These are phyloP conservation scores for Chara braunii DNA, from an alignment of 139 green algal genomes.

Conservation along the genomic window DNA sequence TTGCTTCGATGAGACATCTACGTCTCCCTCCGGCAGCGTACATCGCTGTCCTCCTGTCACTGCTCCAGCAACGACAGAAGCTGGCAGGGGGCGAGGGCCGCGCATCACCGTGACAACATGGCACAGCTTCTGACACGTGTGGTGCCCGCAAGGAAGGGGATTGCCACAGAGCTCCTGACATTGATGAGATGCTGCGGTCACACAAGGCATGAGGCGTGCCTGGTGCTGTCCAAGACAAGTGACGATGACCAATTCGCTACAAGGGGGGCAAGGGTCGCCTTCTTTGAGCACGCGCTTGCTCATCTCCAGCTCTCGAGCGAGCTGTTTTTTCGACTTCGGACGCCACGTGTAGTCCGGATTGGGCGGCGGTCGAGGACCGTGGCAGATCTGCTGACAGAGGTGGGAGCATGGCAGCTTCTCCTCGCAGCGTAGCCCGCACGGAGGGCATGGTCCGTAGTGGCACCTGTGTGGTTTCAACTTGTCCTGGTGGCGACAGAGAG, in stretches of 20 bases:
- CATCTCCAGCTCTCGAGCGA: no score
- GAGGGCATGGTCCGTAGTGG: slow-evolving; percentile 72
- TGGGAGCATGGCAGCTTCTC: slow-evolving; percentile 56
- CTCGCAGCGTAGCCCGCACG: slow-evolving; percentile 56
- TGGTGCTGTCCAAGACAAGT: not conserved
- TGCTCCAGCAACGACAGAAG: not conserved
- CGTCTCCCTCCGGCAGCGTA: not conserved
- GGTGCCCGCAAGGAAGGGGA: slow-evolving; percentile 31
- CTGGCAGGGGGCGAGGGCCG: not conserved
- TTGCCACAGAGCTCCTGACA: slow-evolving; percentile 34
- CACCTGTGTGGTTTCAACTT: slow-evolving; percentile 53
- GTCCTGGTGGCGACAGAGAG: slow-evolving; percentile 10
- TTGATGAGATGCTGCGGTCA: not conserved
- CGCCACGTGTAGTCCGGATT: slow-evolving; percentile 25
- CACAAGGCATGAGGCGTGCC: not conserved
- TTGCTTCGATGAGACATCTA: slow-evolving; percentile 4
- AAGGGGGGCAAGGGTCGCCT: slow-evolving; percentile 15
- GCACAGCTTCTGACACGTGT: slow-evolving; percentile 19
- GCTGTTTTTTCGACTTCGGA: no score
- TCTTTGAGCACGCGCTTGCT: slow-evolving; percentile 6
- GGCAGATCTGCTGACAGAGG: slow-evolving; percentile 52
- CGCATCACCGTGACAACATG: slow-evolving; percentile 14
- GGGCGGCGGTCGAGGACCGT: slow-evolving; percentile 53
- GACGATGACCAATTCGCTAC: not conserved
- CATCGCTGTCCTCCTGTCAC: not conserved